A percentile compares a stretch with the other conserved stretches of the same genome.
Evolutionary conservation across 2,329 filamentous ascomycete species (phyloP).

Genomic region (Pestalotiopsis sp.): DNA sequence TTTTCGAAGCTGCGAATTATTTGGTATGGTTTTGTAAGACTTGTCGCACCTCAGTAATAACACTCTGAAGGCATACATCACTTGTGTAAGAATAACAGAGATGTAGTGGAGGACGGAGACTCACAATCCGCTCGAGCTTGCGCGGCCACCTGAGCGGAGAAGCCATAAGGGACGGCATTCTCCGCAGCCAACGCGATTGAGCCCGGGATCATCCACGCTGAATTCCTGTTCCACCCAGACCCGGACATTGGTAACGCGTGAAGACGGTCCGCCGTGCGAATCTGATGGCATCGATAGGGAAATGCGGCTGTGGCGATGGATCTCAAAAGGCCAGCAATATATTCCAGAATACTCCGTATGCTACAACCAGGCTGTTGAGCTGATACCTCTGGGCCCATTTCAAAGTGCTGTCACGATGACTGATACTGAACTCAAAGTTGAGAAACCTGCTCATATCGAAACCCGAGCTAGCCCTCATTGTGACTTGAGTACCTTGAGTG

Average conservation of each 20-base stretch:
- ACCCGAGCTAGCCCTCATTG: background rate
- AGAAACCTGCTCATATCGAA: constrained; percentile 3
- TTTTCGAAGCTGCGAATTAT: background rate
- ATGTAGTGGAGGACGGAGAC: background rate
- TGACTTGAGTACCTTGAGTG: background rate
- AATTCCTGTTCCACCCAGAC: background rate
- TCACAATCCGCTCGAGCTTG: background rate
- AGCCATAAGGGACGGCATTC: background rate
- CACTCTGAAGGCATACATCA: background rate
- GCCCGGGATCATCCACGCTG: background rate
- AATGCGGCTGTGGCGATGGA: background rate
- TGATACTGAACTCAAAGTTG: background rate
- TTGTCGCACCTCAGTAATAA: background rate
- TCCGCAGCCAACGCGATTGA: background rate
- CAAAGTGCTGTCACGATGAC: background rate
- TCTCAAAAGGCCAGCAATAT: no score
- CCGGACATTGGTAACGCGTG: background rate
- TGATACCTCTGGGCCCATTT: background rate
- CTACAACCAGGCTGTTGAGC: background rate
- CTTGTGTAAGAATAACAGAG: background rate
- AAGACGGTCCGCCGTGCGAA: background rate
- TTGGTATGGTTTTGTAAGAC: background rate
- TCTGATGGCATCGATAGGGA: background rate
- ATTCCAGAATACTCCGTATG: no score
- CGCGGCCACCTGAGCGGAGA: background rate